Base-by-base conservation (phyloP, 495 filamentous ascomycete genomes). In the Penicillium robsamsonii region DNA sequence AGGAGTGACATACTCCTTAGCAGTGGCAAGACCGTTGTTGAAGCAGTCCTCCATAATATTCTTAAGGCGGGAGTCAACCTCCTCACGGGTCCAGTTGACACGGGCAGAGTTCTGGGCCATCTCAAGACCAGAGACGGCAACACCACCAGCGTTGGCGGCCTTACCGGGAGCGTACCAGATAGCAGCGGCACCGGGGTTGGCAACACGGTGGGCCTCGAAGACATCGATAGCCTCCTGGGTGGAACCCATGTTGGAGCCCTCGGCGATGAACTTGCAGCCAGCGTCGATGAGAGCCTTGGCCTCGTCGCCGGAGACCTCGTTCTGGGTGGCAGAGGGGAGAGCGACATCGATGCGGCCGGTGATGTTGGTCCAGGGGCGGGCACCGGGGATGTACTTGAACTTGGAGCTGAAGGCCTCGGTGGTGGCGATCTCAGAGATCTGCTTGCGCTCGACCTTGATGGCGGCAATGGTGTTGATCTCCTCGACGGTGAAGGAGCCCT, bases 211-310 rank as follows among this genome's bases (percentile, higher is more conserved):
- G 27, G 84, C 87, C 83, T 98, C 94, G 74, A 97, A 98, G 58
- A 89, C 80, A 63, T 96, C 86, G 73, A 98, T 97, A 61, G 94
- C 94, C 57, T 88, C 91, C 77, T 93, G 92, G 46, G 92, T 96
- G 79, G 91, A 97, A 52, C 94, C 94, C 93, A 98, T 98, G 81
- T 98, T 98, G 76, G 88, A 92, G 25, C 94, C 94, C 77, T 98
- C 94, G 55, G 94, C 94, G 65, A 97, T 85, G 81, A 93, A 96
- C 70, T 86, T 84, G 62, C 79, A 80, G 59, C 94, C 94, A 56
- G 77, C 80, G 52, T 80, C 81, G 53, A 97, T 84, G 33, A 98
- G 81, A 18, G 82, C 84, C 75, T 89, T 76, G 48, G 92, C 94
- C 77, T 98, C 94, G 68, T 93, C 89, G 64, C 85, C 84, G 67